Percentiles rank a stretch among this genome's conserved stretches.
Evolutionary conservation across 2,329 filamentous ascomycete genomes (phyloP).

Genomic region (Dryadomyces quercus-mongolicae): DNA sequence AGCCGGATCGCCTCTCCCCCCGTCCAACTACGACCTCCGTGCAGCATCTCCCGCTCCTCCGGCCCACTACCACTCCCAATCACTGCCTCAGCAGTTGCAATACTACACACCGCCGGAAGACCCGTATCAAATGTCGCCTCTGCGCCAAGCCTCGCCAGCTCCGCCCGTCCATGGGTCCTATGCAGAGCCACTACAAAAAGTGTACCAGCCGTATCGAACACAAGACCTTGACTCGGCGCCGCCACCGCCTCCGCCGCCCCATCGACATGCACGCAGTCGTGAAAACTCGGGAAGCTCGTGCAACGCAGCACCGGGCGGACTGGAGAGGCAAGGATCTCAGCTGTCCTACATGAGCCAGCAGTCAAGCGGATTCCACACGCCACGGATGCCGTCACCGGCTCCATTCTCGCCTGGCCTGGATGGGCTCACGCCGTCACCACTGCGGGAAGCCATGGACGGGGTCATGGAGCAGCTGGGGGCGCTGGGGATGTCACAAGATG

Average conservation of each 20-base stretch:
- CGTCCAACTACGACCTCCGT: neutral
- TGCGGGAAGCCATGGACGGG: conserved; percentile 93
- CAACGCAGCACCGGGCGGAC: conserved; percentile 11
- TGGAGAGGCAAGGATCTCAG: conserved; percentile 24
- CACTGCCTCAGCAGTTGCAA: neutral
- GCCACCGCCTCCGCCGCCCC: conserved; percentile 64
- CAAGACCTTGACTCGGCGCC: conserved; percentile 50
- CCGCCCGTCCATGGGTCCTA: neutral
- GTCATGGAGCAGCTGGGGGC: conserved; percentile 92
- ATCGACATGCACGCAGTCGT: conserved; percentile 46
- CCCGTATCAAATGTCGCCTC: conserved; percentile 8
- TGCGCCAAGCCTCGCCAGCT: conserved; percentile 10
- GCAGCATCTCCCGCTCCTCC: neutral
- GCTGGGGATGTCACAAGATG: conserved; percentile 54
- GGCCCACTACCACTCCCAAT: neutral
- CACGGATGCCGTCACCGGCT: conserved; percentile 47
- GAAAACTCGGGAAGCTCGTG: conserved; percentile 22
- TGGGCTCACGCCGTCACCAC: conserved; percentile 74
- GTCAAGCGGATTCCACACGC: conserved; percentile 35
- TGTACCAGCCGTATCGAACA: conserved; percentile 14
- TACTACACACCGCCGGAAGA: neutral
- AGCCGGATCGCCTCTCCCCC: neutral
- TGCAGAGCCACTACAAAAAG: conserved; percentile 2
- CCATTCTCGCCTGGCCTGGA: conserved; percentile 55
- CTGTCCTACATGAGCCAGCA: conserved; percentile 21